Evolutionary conservation across 352 stramenopile genomes (phyloP).

Genomic region (Phytophthora cryptogea): DNA sequence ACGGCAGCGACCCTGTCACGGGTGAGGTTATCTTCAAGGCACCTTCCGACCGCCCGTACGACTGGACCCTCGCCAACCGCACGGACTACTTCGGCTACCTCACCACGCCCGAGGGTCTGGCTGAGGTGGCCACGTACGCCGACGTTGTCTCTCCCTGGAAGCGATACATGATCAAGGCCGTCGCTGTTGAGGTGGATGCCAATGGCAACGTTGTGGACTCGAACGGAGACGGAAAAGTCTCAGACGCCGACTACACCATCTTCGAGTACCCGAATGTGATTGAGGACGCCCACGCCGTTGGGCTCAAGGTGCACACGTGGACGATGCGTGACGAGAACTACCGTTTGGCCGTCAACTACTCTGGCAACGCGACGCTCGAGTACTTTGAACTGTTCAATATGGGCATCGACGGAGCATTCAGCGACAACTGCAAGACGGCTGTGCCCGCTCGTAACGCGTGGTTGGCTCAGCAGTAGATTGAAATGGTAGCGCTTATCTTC

Average conservation of each 20-base stretch:
- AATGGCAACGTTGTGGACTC: constrained; percentile 51
- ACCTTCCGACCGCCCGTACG: constrained; percentile 58
- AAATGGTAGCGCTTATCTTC: not conserved
- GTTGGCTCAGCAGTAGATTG: constrained; percentile 34
- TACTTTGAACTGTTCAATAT: constrained; percentile 70
- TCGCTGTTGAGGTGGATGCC: constrained; percentile 46
- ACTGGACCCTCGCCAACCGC: constrained; percentile 68
- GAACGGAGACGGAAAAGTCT: constrained; percentile 66
- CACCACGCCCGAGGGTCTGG: constrained; percentile 58
- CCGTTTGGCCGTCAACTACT: constrained; percentile 68
- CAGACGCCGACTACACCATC: constrained; percentile 65
- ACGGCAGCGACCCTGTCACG: constrained; percentile 58
- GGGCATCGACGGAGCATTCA: constrained; percentile 69
- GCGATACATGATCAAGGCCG: constrained; percentile 68
- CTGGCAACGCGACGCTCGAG: constrained; percentile 57
- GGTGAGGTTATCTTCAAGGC: constrained; percentile 49
- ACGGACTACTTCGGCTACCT: constrained; percentile 56
- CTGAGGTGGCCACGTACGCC: constrained; percentile 69
- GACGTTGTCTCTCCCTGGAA: constrained; percentile 83
- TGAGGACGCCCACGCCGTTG: constrained; percentile 54
- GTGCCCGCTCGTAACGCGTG: constrained; percentile 48
- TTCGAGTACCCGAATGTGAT: constrained; percentile 48
- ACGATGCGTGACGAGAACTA: constrained; percentile 77
- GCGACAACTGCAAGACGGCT: constrained; percentile 59
- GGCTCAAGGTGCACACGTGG: constrained; percentile 58